Evolutionary conservation across 768 basidiomycete species (phyloP).

Genomic region (Leccinum subtestaceum): DNA sequence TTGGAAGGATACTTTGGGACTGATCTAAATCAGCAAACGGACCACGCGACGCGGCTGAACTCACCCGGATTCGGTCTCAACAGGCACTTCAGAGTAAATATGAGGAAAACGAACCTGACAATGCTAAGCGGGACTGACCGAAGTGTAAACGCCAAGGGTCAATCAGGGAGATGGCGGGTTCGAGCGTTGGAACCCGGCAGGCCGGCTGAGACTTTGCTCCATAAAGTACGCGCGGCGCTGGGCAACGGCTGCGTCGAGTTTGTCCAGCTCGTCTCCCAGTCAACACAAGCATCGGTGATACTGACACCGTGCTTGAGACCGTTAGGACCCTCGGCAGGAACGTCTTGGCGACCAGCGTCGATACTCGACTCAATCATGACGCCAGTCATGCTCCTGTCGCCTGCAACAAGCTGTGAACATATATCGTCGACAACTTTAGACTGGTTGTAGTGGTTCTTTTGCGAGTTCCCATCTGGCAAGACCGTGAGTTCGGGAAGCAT

Average conservation of each 20-base stretch:
- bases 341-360: slow-evolving; percentile 86
- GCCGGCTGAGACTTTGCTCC: slow-evolving; percentile 24
- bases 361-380: slow-evolving; percentile 98
- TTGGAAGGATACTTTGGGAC: no score
- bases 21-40: no score
- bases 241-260: slow-evolving; percentile 51
- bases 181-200: slow-evolving; percentile 28
- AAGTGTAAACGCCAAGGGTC: neutral
- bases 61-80: no score
- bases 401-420: slow-evolving; percentile 69
- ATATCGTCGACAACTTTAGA: slow-evolving; percentile 73
- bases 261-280: slow-evolving; percentile 79
- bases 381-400: slow-evolving; percentile 74
- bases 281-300: slow-evolving; percentile 91
- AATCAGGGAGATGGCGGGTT: slow-evolving; percentile 14
- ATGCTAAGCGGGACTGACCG: no score
- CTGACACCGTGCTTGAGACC: slow-evolving; percentile 77
- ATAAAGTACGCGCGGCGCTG: slow-evolving; percentile 27
- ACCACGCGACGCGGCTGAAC: no score
- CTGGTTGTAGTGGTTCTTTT: slow-evolving; percentile 93
- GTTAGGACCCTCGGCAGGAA: slow-evolving; percentile 67
- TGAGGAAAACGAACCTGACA: no score
- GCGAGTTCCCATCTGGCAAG: slow-evolving; percentile 83
- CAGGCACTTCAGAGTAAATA: no score
- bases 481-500: neutral